A percentile compares a stretch with the other conserved stretches of the same genome.
These are phyloP conservation scores for Psilocybe azurescens DNA, from an alignment of 768 basidiomycete species.

Conservation along the genomic window DNA sequence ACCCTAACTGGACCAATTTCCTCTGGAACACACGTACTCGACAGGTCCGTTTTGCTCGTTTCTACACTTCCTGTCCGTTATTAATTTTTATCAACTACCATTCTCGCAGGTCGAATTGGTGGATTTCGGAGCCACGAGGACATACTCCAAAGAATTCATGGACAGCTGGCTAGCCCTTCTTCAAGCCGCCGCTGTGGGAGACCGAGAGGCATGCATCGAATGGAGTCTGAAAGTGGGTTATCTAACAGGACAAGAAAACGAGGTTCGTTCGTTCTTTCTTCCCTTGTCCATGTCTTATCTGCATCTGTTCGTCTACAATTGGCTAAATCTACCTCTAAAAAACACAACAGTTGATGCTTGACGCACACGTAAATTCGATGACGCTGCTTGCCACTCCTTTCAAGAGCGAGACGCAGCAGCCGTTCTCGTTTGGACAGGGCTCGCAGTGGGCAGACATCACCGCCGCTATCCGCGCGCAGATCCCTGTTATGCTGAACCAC, in stretches of 20 bases:
- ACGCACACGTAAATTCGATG: slow-evolving; percentile 87
- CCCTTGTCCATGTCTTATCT: not conserved
- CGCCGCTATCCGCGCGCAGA: slow-evolving; percentile 73
- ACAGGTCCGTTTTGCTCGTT: slow-evolving; percentile 46
- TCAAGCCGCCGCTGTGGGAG: slow-evolving; percentile 73
- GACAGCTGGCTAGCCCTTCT: slow-evolving; percentile 87
- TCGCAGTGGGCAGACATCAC: slow-evolving; percentile 76
- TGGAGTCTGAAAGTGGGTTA: slow-evolving; percentile 88
- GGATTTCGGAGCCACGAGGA: slow-evolving; percentile 95
- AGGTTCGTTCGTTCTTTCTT: slow-evolving; percentile 47
- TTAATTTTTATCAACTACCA: not conserved
- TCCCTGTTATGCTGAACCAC: slow-evolving; percentile 90
- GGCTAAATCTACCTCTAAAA: too few relatives aligned
- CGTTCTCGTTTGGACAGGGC: slow-evolving; percentile 79
- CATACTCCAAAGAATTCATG: slow-evolving; percentile 86
- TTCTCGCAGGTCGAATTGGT: slow-evolving; percentile 75
- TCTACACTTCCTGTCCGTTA: too few relatives aligned
- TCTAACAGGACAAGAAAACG: slow-evolving; percentile 85
- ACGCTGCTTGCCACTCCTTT: slow-evolving; percentile 88
- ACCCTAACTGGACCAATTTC: slow-evolving; percentile 99
- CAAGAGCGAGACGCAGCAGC: slow-evolving; percentile 61
- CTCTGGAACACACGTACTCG: slow-evolving; percentile 76
- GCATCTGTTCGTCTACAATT: not conserved
- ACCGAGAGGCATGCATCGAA: slow-evolving; percentile 67
- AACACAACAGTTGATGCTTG: slow-evolving; percentile 69